Evolutionary conservation across 2,329 filamentous ascomycete genomes (phyloP).

Genomic region (Diaporthe sp.): DNA sequence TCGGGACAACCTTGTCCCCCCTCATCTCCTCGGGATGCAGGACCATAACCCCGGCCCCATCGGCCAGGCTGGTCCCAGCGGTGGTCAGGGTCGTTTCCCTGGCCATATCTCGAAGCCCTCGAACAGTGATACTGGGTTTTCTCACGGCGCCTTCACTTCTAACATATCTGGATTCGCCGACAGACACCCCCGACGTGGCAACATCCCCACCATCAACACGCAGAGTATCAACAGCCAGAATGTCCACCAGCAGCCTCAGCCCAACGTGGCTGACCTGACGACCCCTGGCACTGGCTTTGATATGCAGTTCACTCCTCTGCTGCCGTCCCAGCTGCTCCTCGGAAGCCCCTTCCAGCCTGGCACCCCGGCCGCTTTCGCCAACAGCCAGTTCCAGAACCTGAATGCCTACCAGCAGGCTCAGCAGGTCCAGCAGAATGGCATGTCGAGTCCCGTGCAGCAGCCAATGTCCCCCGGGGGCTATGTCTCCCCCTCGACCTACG

Average conservation of each 20-base stretch:
- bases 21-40: slow-evolving; percentile 93
- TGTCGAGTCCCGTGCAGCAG: slow-evolving; percentile 82
- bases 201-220: slow-evolving; percentile 95
- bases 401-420: slow-evolving; percentile 79
- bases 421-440: slow-evolving; percentile 70
- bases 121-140: slow-evolving; percentile 89
- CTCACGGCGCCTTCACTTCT: slow-evolving; percentile 90
- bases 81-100: slow-evolving; percentile 72
- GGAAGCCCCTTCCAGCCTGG: slow-evolving; percentile 98
- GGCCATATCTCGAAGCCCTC: slow-evolving; percentile 85
- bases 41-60: slow-evolving; percentile 77
- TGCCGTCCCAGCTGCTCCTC: slow-evolving; percentile 93
- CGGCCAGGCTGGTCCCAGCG: slow-evolving; percentile 70
- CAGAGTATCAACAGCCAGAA: slow-evolving; percentile 69
- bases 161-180: slow-evolving; percentile 90
- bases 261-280: slow-evolving; percentile 79
- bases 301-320: slow-evolving; percentile 97
- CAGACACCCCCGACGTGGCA: slow-evolving; percentile 85
- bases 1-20: slow-evolving; percentile 89
- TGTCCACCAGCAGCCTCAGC: slow-evolving; percentile 54
- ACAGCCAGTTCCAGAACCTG: slow-evolving; percentile 91
- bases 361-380: slow-evolving; percentile 89
- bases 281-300: slow-evolving; percentile 92
- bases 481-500: slow-evolving; percentile 87
- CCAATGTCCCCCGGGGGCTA: slow-evolving; percentile 87